These are phyloP conservation scores for Glycyrrhiza uralensis DNA, from an alignment of 306 rosid species.

Conservation along the genomic window DNA sequence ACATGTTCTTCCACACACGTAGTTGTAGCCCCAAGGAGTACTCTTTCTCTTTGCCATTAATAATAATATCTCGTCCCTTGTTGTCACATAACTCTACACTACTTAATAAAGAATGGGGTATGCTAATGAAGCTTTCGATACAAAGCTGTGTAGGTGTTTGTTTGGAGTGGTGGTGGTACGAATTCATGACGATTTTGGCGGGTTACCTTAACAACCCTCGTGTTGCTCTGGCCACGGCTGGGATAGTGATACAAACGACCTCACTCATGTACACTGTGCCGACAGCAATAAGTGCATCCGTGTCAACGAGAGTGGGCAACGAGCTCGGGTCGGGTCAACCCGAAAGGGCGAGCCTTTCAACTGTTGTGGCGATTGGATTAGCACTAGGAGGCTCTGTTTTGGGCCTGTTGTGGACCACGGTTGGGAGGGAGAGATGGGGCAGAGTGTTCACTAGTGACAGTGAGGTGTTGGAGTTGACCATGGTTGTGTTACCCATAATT, in stretches of 20 bases:
- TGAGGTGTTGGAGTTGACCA: constrained; percentile 45
- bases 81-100: no score
- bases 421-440: constrained; percentile 61
- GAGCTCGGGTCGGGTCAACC: constrained; percentile 61
- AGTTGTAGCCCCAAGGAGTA: no score
- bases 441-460: constrained; percentile 53
- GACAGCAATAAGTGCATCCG: constrained; percentile 51
- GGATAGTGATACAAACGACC: constrained; percentile 62
- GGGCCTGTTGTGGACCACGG: constrained; percentile 52
- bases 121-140: constrained; percentile 44
- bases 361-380: constrained; percentile 46
- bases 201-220: constrained; percentile 57
- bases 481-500: constrained; percentile 56
- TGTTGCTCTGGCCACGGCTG: constrained; percentile 50
- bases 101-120: constrained; percentile 64
- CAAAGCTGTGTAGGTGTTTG: constrained; percentile 86
- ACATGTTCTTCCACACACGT: no score
- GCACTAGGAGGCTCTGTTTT: constrained; percentile 41
- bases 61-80: no score
- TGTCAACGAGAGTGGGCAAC: constrained; percentile 58
- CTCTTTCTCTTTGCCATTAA: no score
- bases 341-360: constrained; percentile 43
- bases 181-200: constrained; percentile 58
- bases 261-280: constrained; percentile 65
- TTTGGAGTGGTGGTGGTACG: constrained; percentile 96